phyloP scores from a whole-genome alignment of 345 rosid species.

The Citrus medica region DNA sequence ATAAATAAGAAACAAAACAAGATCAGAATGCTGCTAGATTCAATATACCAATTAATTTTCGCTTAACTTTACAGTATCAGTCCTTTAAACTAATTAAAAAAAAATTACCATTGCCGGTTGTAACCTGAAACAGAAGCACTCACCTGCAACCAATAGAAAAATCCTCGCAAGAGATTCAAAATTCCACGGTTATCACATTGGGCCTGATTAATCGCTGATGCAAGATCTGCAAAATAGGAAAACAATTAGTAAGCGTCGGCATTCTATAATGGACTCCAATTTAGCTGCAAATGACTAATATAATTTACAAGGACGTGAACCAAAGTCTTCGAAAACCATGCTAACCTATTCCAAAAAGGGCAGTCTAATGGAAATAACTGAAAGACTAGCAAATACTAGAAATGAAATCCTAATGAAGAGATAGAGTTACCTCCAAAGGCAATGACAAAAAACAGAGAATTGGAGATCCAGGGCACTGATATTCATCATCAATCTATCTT shows the following conservation, averaged over 20 bases:
- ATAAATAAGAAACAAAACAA: neutral
- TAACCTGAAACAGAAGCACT: constrained; percentile 20
- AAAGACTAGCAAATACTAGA: neutral
- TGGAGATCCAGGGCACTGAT: neutral
- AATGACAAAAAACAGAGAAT: neutral
- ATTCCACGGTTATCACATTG: constrained; percentile 23
- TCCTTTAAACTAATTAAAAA: neutral
- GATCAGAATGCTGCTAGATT: neutral
- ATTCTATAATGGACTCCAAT: neutral
- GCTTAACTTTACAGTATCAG: neutral
- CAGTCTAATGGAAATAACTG: neutral
- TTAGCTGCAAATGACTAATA: neutral
- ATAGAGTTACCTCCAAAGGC: neutral
- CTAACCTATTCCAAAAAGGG: neutral
- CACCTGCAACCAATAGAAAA: constrained; percentile 73
- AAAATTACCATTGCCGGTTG: neutral
- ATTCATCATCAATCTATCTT: neutral
- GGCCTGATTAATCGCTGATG: constrained; percentile 4
- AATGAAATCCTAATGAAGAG: neutral
- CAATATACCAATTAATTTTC: neutral
- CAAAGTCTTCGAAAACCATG: neutral
- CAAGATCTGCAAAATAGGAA: constrained; percentile 48
- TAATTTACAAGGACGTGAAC: neutral
- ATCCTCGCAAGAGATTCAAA: constrained; percentile 72
- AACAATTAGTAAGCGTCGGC: neutral